phyloP scores from a whole-genome alignment of 192 early-diverging fungal species.

The Anaeromyces robustus region DNA sequence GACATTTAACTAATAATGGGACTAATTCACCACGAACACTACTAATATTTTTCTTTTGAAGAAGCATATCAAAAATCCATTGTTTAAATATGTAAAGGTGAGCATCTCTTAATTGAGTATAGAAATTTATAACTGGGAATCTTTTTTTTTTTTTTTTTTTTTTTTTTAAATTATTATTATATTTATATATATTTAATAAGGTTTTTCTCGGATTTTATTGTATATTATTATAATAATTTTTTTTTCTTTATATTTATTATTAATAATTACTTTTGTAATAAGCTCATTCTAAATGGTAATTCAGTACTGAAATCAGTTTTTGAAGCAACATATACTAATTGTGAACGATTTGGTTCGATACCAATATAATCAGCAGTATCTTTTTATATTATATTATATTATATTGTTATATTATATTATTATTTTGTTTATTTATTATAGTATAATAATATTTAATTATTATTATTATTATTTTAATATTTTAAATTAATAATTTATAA shows the following conservation, averaged over 20 bases:
- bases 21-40: conserved; percentile 73
- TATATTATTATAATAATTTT: too few relatives aligned
- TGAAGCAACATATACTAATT: conserved; percentile 18
- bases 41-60: conserved; percentile 40
- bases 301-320: conserved; percentile 26
- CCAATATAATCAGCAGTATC: conserved; percentile 25
- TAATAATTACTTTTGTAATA: conserved; percentile 45
- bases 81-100: conserved; percentile 85
- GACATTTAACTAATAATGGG: conserved; percentile 62
- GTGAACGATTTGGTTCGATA: conserved; percentile 18
- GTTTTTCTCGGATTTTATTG: too few relatives aligned
- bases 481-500: too few relatives aligned
- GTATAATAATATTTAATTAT: too few relatives aligned
- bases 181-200: too few relatives aligned
- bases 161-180: too few relatives aligned
- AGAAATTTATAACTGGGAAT: conserved; percentile 65
- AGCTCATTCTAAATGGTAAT: conserved; percentile 27
- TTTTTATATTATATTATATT: conserved; percentile 15
- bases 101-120: conserved; percentile 70
- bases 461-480: too few relatives aligned
- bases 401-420: background rate
- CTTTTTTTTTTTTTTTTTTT: conserved; percentile 1
- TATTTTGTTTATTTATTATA: background rate
- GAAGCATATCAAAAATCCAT: conserved; percentile 81
- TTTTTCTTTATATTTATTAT: too few relatives aligned